Evolutionary conservation across 2,329 filamentous ascomycete genomes (phyloP).

Genomic region (Teratosphaeriaceae sp.): DNA sequence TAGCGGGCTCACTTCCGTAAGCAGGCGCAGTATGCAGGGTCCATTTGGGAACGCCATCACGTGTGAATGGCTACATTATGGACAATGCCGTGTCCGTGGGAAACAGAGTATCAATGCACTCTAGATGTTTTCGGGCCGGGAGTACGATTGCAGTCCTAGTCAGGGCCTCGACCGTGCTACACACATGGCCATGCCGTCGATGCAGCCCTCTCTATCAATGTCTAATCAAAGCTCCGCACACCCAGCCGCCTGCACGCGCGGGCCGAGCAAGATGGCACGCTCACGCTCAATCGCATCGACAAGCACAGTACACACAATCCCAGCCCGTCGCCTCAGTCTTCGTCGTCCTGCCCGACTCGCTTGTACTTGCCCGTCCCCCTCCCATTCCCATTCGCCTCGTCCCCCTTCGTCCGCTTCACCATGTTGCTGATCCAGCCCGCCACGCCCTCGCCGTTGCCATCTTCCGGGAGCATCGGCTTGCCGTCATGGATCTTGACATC

Average conservation of each 20-base stretch:
- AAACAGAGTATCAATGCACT: no score
- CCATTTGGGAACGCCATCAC: neutral
- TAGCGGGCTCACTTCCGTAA: neutral
- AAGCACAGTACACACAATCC: neutral
- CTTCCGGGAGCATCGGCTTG: conserved; percentile 38
- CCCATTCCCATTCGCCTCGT: conserved; percentile 30
- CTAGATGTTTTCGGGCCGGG: no score
- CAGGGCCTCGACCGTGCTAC: no score
- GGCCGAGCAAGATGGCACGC: conserved; percentile 1
- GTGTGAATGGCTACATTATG: no score
- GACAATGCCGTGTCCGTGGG: no score
- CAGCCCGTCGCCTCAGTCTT: conserved; percentile 1
- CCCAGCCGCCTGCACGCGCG: no score
- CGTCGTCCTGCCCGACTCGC: conserved; percentile 37
- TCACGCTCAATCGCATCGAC: conserved; percentile 4
- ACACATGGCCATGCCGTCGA: neutral
- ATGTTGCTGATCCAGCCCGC: conserved; percentile 65
- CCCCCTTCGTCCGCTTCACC: conserved; percentile 49
- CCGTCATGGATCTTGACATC: conserved; percentile 48
- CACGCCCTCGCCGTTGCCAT: conserved; percentile 46
- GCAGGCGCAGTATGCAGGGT: neutral
- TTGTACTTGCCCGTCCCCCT: conserved; percentile 44
- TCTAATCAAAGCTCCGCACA: neutral
- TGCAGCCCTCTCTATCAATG: no score
- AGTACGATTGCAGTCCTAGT: neutral